Conservation (phyloP, 306 rosid genomes). For the Malus sieversii region DNA sequence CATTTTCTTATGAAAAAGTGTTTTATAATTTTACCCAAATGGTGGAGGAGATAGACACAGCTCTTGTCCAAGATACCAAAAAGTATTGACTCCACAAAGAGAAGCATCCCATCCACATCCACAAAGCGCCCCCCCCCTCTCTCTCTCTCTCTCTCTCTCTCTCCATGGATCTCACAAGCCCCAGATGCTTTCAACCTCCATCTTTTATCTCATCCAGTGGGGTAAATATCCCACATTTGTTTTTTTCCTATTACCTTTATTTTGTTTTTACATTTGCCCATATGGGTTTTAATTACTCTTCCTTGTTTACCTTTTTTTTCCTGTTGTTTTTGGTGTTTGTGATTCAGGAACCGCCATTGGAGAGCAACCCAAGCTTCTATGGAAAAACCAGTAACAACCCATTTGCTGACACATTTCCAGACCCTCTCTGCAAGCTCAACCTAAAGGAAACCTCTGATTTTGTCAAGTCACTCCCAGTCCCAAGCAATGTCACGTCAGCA, state of each 20-base stretch:
- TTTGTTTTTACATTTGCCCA: not conserved
- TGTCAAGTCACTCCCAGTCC: slow-evolving; percentile 76
- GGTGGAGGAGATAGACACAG: not conserved
- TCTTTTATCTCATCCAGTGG: slow-evolving; percentile 37
- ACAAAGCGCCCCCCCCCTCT: not conserved
- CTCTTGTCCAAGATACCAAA: not conserved
- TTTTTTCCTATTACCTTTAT: not conserved
- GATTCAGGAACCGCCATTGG: slow-evolving; percentile 50
- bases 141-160: too few relatives aligned
- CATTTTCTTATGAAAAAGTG: not conserved
- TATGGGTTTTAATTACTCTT: not conserved
- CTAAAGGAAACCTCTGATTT: slow-evolving; percentile 92
- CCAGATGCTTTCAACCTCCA: slow-evolving; percentile 50
- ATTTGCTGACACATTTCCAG: slow-evolving; percentile 58
- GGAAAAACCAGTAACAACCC: slow-evolving; percentile 52
- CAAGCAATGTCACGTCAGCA: slow-evolving; percentile 35
- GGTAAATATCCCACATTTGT: slow-evolving; percentile 29
- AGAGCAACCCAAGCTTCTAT: slow-evolving; percentile 43
- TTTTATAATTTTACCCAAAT: slow-evolving; percentile 9
- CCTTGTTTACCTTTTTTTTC: not conserved
- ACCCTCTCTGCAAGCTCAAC: slow-evolving; percentile 87
- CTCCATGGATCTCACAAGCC: slow-evolving; percentile 55
- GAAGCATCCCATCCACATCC: not conserved
- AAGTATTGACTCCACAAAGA: not conserved
- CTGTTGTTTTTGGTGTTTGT: slow-evolving; percentile 5